Evolutionary conservation across 1,284 basidiomycete genomes (phyloP).

Genomic region (Heterobasidion occidentale): DNA sequence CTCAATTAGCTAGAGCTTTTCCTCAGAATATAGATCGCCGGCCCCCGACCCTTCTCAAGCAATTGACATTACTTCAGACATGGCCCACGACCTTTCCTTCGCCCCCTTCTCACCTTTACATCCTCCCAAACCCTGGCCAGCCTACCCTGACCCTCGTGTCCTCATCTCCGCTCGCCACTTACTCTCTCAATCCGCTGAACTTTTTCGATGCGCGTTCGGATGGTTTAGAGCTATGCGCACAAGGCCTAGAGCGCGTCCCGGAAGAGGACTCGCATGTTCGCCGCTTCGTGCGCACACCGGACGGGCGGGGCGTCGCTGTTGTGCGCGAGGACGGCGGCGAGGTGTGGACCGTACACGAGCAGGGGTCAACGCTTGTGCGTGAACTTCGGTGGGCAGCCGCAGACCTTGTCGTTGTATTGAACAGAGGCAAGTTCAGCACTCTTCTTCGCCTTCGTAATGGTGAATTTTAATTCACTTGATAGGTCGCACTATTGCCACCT

Average conservation of each 20-base stretch:
- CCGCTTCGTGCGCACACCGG: slow-evolving; percentile 65
- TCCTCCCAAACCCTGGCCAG: slow-evolving; percentile 40
- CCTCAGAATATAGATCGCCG: slow-evolving; percentile 78
- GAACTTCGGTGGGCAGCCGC: slow-evolving; percentile 41
- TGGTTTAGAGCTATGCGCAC: slow-evolving; percentile 36
- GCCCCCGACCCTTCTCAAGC: slow-evolving; percentile 78
- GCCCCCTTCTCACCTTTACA: slow-evolving; percentile 41
- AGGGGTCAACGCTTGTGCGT: slow-evolving; percentile 34
- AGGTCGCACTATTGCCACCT: slow-evolving; percentile 37
- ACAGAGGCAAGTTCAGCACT: slow-evolving; percentile 37
- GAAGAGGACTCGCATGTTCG: slow-evolving; percentile 45
- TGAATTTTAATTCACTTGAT: background rate
- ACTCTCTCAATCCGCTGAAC: slow-evolving; percentile 42
- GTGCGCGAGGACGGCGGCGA: slow-evolving; percentile 53
- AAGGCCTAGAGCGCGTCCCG: slow-evolving; percentile 28
- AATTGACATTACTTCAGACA: slow-evolving; percentile 65
- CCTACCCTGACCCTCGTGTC: slow-evolving; percentile 47
- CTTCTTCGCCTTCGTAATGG: slow-evolving; percentile 1
- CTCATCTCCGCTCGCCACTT: slow-evolving; percentile 50
- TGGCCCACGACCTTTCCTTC: slow-evolving; percentile 38
- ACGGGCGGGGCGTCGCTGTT: slow-evolving; percentile 64
- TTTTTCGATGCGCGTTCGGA: slow-evolving; percentile 55
- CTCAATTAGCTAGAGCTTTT: background rate
- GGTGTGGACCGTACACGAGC: slow-evolving; percentile 45
- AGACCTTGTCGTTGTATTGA: slow-evolving; percentile 60